Evolutionary conservation across 2,329 filamentous ascomycete genomes (phyloP).

Genomic region (Cladophialophora exuberans): DNA sequence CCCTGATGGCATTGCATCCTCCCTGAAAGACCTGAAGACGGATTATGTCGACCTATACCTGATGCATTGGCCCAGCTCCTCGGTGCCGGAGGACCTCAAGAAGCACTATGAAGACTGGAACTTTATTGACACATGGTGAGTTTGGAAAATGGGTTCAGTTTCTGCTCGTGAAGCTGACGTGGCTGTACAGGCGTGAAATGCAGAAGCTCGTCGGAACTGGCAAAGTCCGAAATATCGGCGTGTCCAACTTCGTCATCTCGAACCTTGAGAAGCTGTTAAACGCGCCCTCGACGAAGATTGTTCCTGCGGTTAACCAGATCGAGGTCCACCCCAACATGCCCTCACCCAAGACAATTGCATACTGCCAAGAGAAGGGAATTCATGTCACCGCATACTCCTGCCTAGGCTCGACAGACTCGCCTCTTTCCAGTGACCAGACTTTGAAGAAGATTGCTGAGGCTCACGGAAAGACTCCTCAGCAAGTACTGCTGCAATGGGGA

Average conservation of each 20-base stretch:
- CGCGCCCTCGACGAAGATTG: constrained; percentile 65
- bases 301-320: constrained; percentile 72
- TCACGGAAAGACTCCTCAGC: constrained; percentile 53
- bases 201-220: constrained; percentile 51
- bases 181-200: constrained; percentile 34
- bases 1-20: constrained; percentile 64
- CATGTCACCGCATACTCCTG: constrained; percentile 69
- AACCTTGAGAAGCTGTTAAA: constrained; percentile 78
- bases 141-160: not conserved
- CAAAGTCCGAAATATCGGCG: constrained; percentile 79
- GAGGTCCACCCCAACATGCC: constrained; percentile 81
- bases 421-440: constrained; percentile 59
- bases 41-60: constrained; percentile 73
- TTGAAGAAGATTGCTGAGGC: constrained; percentile 33
- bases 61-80: constrained; percentile 58
- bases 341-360: constrained; percentile 76
- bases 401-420: constrained; percentile 71
- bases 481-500: constrained; percentile 80
- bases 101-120: constrained; percentile 78
- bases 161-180: constrained; percentile 43
- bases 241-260: constrained; percentile 82
- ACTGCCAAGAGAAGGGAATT: constrained; percentile 73
- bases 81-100: constrained; percentile 37
- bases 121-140: constrained; percentile 74
- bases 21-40: constrained; percentile 62